These are phyloP conservation scores for Lentinus tigrinus DNA, from an alignment of 768 basidiomycete genomes.

Conservation along the genomic window DNA sequence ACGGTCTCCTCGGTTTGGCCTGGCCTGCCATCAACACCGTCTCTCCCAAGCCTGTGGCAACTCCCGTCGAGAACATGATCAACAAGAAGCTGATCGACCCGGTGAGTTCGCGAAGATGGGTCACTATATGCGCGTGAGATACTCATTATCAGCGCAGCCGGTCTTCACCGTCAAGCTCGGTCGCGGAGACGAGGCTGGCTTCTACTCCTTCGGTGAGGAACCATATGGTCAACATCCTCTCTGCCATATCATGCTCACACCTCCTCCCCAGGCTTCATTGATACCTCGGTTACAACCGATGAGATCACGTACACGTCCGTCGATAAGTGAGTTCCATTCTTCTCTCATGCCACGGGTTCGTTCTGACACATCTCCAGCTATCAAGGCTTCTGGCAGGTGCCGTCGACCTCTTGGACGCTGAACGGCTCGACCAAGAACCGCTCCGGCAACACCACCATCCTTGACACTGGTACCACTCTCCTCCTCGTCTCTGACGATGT, in stretches of 20 bases:
- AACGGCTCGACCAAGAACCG: constrained; percentile 27
- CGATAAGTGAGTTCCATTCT: constrained; percentile 24
- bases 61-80: constrained; percentile 41
- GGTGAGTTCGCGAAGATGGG: constrained; percentile 1
- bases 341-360: too few species aligned
- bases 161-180: constrained; percentile 39
- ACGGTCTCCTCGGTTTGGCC: constrained; percentile 38
- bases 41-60: constrained; percentile 33
- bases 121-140: neutral
- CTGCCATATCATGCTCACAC: neutral
- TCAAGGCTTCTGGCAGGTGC: constrained; percentile 40
- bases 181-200: constrained; percentile 34
- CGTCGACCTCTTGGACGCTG: constrained; percentile 26
- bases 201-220: constrained; percentile 40
- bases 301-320: constrained; percentile 28
- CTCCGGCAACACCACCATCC: constrained; percentile 35
- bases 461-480: constrained; percentile 38
- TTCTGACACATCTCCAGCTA: constrained; percentile 21
- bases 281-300: constrained; percentile 30
- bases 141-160: constrained; percentile 16
- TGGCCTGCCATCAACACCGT: constrained; percentile 41
- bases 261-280: constrained; percentile 28
- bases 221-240: neutral
- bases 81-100: constrained; percentile 31
- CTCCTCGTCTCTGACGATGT: constrained; percentile 32